Percentiles rank a stretch among this genome's conserved stretches.
Evolutionary conservation across 257 asterid species (phyloP).

Genomic region (Anisodus tanguticus): DNA sequence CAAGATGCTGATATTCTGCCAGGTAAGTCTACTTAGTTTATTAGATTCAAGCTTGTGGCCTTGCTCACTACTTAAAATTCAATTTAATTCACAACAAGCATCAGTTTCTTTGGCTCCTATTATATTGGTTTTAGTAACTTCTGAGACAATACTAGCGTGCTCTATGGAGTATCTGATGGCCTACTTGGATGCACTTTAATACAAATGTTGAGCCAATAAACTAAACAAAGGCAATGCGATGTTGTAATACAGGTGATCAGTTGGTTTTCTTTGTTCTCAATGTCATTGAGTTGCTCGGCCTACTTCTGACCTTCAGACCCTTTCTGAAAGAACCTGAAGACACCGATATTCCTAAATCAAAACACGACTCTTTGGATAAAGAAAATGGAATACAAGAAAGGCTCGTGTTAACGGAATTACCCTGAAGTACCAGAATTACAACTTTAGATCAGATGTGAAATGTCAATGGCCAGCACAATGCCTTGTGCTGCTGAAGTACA

Average conservation of each 20-base stretch:
- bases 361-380: background rate
- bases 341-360: background rate
- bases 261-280: conserved; percentile 71
- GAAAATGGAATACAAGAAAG: conserved; percentile 20
- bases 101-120: background rate
- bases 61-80: background rate
- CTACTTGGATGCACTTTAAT: background rate
- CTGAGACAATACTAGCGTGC: background rate
- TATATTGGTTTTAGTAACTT: background rate
- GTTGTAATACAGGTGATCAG: conserved; percentile 60
- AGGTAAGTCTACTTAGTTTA: conserved; percentile 38
- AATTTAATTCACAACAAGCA: background rate
- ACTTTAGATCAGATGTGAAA: background rate
- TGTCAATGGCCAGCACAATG: too few relatives aligned
- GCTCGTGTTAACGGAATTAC: conserved; percentile 8
- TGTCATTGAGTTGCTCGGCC: conserved; percentile 56
- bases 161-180: background rate
- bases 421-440: conserved; percentile 9
- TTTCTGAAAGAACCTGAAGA: conserved; percentile 43
- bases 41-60: too few relatives aligned
- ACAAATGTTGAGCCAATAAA: background rate
- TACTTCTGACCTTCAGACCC: conserved; percentile 63
- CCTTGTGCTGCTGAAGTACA: background rate
- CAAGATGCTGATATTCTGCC: conserved; percentile 63
- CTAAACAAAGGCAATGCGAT: conserved; percentile 22